Percentiles rank a stretch among this genome's conserved stretches.
Conservation (phyloP, 768 basidiomycete genomes). For the Dentipellis sp. region DNA sequence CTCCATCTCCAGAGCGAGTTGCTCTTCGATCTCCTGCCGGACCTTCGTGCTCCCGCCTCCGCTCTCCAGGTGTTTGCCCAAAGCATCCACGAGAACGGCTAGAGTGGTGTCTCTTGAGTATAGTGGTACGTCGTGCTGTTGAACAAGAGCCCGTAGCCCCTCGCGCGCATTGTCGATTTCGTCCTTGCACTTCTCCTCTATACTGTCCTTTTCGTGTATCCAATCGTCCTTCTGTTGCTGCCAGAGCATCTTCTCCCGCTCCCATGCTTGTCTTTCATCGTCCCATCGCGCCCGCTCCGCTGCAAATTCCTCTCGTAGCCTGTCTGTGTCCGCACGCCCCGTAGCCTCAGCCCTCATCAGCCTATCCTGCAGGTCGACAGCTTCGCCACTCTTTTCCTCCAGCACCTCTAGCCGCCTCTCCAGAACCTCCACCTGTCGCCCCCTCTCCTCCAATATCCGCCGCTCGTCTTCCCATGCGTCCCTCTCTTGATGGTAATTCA, state of each 20-base stretch:
- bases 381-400: slow-evolving; percentile 33
- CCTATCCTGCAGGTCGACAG: slow-evolving; percentile 30
- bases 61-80: slow-evolving; percentile 21
- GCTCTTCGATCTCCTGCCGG: slow-evolving; percentile 26
- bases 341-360: slow-evolving; percentile 24
- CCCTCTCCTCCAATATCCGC: slow-evolving; percentile 8
- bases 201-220: slow-evolving; percentile 41
- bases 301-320: slow-evolving; percentile 24
- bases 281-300: slow-evolving; percentile 30
- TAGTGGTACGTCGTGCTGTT: slow-evolving; percentile 47
- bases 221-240: slow-evolving; percentile 38
- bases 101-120: slow-evolving; percentile 24
- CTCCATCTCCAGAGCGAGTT: slow-evolving; percentile 25
- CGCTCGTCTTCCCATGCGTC: slow-evolving; percentile 28
- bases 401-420: slow-evolving; percentile 33
- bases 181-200: slow-evolving; percentile 31
- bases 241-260: slow-evolving; percentile 40
- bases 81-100: slow-evolving; percentile 16
- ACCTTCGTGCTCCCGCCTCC: slow-evolving; percentile 9
- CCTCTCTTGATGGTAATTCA: slow-evolving; percentile 29
- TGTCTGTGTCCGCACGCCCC: slow-evolving; percentile 18
- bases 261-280: slow-evolving; percentile 31
- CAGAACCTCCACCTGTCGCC: slow-evolving; percentile 28
- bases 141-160: slow-evolving; percentile 41
- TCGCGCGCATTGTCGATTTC: slow-evolving; percentile 45